A percentile compares a stretch with the other conserved stretches of the same genome.
Evolutionary conservation across 2,329 filamentous ascomycete species (phyloP).

Genomic region (Aaosphaeria pasadenensis): DNA sequence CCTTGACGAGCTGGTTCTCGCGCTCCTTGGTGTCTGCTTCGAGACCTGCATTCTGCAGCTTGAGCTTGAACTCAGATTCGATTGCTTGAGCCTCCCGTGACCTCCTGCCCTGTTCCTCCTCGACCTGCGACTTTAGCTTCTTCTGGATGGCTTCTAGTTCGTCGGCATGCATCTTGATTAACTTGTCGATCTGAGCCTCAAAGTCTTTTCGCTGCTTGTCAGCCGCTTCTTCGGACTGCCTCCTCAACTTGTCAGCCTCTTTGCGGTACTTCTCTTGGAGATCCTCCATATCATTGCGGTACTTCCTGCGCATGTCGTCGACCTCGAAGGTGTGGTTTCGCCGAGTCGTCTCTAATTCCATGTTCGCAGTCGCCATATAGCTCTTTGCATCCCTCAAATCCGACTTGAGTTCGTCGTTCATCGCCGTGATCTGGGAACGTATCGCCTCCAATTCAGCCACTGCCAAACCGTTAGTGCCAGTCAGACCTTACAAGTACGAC

Average conservation of each 20-base stretch:
- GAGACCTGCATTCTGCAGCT: conserved; percentile 48
- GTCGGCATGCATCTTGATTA: conserved; percentile 63
- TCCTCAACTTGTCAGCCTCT: conserved; percentile 55
- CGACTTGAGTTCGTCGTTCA: conserved; percentile 57
- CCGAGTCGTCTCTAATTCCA: conserved; percentile 51
- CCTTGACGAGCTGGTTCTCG: conserved; percentile 49
- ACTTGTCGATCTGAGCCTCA: conserved; percentile 55
- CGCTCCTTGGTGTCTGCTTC: conserved; percentile 54
- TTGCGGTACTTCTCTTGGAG: conserved; percentile 52
- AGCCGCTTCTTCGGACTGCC: conserved; percentile 48
- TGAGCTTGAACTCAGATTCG: conserved; percentile 50
- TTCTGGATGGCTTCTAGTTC: conserved; percentile 64
- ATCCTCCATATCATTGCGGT: conserved; percentile 57
- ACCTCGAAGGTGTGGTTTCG: conserved; percentile 51
- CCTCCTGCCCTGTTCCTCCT: conserved; percentile 60
- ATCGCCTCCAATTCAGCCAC: conserved; percentile 57
- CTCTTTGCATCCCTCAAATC: conserved; percentile 64
- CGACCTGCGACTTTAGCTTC: conserved; percentile 62
- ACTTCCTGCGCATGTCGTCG: conserved; percentile 53
- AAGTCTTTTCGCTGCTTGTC: conserved; percentile 42
- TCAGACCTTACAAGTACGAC: not conserved
- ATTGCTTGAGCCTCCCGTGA: conserved; percentile 66
- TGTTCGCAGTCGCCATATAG: conserved; percentile 49
- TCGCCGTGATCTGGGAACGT: conserved; percentile 48
- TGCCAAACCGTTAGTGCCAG: conserved; percentile 23